A percentile compares a stretch with the other conserved stretches of the same genome.
These are phyloP conservation scores for Combretum micranthum DNA, from an alignment of 345 rosid genomes.

Conservation along the genomic window DNA sequence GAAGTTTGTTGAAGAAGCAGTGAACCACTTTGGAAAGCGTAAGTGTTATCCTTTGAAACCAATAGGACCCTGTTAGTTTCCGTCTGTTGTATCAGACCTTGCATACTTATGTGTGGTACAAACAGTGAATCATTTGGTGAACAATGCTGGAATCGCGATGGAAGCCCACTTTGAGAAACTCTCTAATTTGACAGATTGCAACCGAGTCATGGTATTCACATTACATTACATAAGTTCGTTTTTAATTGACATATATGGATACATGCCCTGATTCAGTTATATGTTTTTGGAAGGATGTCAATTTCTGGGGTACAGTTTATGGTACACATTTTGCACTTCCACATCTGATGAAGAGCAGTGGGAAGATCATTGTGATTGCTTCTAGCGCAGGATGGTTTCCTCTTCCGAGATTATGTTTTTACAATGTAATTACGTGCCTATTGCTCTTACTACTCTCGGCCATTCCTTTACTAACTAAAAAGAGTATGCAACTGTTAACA, in stretches of 20 bases:
- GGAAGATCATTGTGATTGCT: slow-evolving; percentile 44
- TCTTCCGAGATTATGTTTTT: slow-evolving; percentile 34
- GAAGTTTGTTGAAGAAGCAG: slow-evolving; percentile 14
- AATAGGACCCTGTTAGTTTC: too few species aligned
- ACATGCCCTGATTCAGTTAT: too few species aligned
- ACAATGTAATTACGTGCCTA: slow-evolving; percentile 26
- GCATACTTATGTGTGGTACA: too few species aligned
- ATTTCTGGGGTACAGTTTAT: slow-evolving; percentile 60
- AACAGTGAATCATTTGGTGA: slow-evolving; percentile 47
- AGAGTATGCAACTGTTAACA: background rate
- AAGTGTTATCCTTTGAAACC: background rate
- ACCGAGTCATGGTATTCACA: too few species aligned
- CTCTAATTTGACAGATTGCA: too few species aligned
- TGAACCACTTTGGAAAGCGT: slow-evolving; percentile 21
- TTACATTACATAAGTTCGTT: too few species aligned
- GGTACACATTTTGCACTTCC: slow-evolving; percentile 48
- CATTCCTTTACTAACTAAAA: too few species aligned
- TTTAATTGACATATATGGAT: too few species aligned
- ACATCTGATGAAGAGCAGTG: slow-evolving; percentile 35
- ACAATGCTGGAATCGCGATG: slow-evolving; percentile 28
- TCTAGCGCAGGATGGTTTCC: slow-evolving; percentile 38
- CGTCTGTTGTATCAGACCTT: too few species aligned
- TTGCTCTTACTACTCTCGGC: background rate
- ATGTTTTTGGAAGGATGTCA: slow-evolving; percentile 28
- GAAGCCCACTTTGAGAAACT: too few species aligned